Conservation (phyloP, 495 filamentous ascomycete species). For the Cudoniella acicularis region DNA sequence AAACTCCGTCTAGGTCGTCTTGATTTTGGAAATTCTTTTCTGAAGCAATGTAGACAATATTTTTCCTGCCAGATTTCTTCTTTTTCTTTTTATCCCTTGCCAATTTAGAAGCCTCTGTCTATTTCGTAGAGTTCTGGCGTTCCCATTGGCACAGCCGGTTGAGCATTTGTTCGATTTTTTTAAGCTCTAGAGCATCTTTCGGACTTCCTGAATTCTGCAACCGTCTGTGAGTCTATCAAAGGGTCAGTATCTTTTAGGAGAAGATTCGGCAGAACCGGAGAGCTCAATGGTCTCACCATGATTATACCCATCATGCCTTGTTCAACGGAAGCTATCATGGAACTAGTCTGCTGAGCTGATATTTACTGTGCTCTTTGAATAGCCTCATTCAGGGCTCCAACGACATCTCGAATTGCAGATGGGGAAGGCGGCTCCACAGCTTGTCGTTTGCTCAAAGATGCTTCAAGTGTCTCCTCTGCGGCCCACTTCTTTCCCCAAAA, state of each 20-base stretch:
- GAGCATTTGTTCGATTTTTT: no score
- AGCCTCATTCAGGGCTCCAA: conserved; percentile 1
- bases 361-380: neutral
- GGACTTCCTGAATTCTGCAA: no score
- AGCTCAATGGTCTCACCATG: neutral
- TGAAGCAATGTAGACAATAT: neutral
- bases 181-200: no score
- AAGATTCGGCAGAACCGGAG: no score
- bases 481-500: no score
- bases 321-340: neutral
- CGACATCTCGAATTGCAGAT: conserved; percentile 1
- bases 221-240: no score
- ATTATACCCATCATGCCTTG: neutral
- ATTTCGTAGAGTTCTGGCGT: no score
- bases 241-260: no score
- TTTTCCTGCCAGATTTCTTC: no score
- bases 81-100: no score
- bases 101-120: no score
- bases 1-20: neutral
- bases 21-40: neutral
- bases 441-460: neutral
- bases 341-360: neutral
- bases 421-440: neutral
- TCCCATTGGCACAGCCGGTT: no score
- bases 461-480: neutral